A percentile compares a stretch with the other conserved stretches of the same genome.
phyloP scores from a whole-genome alignment of 2,329 filamentous ascomycete species.

The Stenocarpella maydis region DNA sequence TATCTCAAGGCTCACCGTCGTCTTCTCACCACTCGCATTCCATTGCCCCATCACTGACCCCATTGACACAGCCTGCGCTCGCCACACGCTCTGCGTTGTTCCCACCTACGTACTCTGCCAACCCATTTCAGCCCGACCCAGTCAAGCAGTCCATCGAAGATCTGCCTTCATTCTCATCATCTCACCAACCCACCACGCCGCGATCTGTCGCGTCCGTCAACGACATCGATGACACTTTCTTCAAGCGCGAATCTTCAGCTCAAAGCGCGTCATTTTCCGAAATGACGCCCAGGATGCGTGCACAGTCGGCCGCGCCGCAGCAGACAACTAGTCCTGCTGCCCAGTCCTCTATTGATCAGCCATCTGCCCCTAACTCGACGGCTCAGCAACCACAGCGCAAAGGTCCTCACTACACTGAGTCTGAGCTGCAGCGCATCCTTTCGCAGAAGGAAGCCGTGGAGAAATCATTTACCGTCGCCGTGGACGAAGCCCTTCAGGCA shows the following conservation, averaged over 20 bases:
- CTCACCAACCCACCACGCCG: constrained; percentile 29
- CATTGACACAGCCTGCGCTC: constrained; percentile 16
- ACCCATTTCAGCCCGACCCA: constrained; percentile 29
- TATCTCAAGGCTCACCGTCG: constrained; percentile 11
- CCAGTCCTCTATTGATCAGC: neutral
- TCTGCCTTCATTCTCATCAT: constrained; percentile 18
- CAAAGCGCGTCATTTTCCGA: constrained; percentile 27
- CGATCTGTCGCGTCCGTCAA: constrained; percentile 32
- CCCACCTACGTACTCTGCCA: constrained; percentile 22
- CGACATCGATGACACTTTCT: constrained; percentile 33
- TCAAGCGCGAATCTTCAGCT: constrained; percentile 33
- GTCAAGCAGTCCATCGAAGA: constrained; percentile 35
- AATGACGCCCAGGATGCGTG: constrained; percentile 5
- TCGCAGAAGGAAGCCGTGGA: constrained; percentile 53
- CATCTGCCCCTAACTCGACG: neutral
- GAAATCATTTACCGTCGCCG: constrained; percentile 64
- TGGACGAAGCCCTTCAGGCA: constrained; percentile 64
- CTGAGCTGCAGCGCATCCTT: constrained; percentile 30
- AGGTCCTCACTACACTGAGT: constrained; percentile 30
- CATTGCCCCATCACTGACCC: constrained; percentile 1
- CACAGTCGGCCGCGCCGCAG: constrained; percentile 18
- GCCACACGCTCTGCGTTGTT: constrained; percentile 15
- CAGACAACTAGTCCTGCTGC: constrained; percentile 18
- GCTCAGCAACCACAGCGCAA: constrained; percentile 5
- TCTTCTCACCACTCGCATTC: constrained; percentile 26